Evolutionary conservation across 2,329 filamentous ascomycete species (phyloP).

Genomic region (Harringtonia aguacate): DNA sequence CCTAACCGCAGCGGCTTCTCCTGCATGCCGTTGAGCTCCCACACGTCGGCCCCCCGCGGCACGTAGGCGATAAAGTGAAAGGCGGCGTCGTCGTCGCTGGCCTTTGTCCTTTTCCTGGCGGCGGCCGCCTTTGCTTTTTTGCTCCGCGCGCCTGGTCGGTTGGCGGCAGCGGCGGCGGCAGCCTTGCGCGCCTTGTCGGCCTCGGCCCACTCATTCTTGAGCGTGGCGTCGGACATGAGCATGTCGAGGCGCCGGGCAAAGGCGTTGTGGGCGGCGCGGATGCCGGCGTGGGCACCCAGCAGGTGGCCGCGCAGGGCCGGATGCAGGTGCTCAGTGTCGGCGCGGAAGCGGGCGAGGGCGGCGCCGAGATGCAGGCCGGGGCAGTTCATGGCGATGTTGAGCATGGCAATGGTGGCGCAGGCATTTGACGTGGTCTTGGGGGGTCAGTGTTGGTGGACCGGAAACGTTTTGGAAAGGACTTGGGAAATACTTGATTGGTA

Average conservation of each 20-base stretch:
- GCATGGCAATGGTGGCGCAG: conserved; percentile 82
- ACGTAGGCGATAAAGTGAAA: conserved; percentile 99
- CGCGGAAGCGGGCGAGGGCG: conserved; percentile 62
- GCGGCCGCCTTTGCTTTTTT: background rate
- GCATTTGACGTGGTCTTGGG: conserved; percentile 65
- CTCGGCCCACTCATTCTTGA: conserved; percentile 44
- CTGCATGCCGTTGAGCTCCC: conserved; percentile 92
- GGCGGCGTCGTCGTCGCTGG: conserved; percentile 62
- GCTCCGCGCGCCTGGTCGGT: too few relatives aligned
- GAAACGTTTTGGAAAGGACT: too few relatives aligned
- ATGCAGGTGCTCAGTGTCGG: conserved; percentile 55
- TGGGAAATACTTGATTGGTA: conserved; percentile 63
- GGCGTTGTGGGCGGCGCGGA: conserved; percentile 78
- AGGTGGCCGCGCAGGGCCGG: conserved; percentile 66
- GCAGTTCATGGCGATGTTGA: conserved; percentile 90
- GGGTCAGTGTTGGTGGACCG: too few relatives aligned
- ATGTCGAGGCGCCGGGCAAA: conserved; percentile 74
- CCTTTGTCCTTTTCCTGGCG: conserved; percentile 22
- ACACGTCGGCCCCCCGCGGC: conserved; percentile 64
- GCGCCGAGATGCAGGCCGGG: conserved; percentile 55
- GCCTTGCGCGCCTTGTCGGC: conserved; percentile 10
- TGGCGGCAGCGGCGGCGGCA: too few relatives aligned
- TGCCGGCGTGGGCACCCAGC: conserved; percentile 62
- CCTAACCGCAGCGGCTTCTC: conserved; percentile 57
- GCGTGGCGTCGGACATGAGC: conserved; percentile 56